Percentiles rank a stretch among this genome's conserved stretches.
phyloP scores from a whole-genome alignment of 371 early-diverging fungal species.

The Circinella minor region DNA sequence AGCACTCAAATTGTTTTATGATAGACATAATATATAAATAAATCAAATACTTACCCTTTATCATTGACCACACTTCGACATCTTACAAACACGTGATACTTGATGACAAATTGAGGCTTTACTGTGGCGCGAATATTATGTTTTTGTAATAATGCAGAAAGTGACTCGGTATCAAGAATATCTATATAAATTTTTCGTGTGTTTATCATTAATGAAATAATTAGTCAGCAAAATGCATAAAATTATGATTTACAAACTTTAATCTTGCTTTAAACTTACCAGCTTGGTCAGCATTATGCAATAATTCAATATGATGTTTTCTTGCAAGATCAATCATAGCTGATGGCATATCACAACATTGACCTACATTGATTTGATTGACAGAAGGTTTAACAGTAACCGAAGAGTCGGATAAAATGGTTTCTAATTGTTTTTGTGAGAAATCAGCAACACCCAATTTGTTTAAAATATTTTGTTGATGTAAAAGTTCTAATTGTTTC shows the following conservation, averaged over 20 bases:
- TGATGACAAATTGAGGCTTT: constrained; percentile 54
- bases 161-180: constrained; percentile 38
- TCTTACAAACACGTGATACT: constrained; percentile 59
- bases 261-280: constrained; percentile 28
- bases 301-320: constrained; percentile 47
- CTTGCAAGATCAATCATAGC: constrained; percentile 53
- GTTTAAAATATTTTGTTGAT: constrained; percentile 8
- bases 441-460: constrained; percentile 28
- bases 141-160: constrained; percentile 38
- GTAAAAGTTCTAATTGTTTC: constrained; percentile 27
- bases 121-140: constrained; percentile 22
- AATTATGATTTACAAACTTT: background rate
- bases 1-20: too few relatives aligned
- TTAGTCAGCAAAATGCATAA: constrained; percentile 8
- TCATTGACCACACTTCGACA: constrained; percentile 55
- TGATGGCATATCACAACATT: constrained; percentile 56
- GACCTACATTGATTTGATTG: constrained; percentile 30
- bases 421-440: constrained; percentile 22
- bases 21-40: too few relatives aligned
- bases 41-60: constrained; percentile 49
- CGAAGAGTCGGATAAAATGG: constrained; percentile 25
- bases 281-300: constrained; percentile 55
- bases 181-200: constrained; percentile 19
- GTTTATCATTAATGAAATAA: background rate
- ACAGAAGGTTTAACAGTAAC: constrained; percentile 34